These are phyloP conservation scores for Mucor saturninus DNA, from an alignment of 371 early-diverging fungal species.

Conservation along the genomic window DNA sequence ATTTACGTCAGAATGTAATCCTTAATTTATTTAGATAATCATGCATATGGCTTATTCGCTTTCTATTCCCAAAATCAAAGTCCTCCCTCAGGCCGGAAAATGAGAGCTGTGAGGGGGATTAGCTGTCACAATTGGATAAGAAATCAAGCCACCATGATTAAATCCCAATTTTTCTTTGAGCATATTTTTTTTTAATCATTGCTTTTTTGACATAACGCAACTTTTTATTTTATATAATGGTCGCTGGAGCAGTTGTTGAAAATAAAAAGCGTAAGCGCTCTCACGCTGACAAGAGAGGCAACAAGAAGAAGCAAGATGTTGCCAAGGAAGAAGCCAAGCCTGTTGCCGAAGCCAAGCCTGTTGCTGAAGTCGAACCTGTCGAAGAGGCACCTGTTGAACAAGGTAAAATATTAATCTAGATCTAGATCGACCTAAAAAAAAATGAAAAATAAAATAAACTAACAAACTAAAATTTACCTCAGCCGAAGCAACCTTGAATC, in stretches of 20 bases:
- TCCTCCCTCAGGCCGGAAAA: too few species aligned
- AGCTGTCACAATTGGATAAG: not conserved
- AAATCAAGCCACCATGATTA: slow-evolving; percentile 7
- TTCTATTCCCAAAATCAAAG: too few species aligned
- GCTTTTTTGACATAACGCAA: not conserved
- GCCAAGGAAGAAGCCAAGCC: slow-evolving; percentile 42
- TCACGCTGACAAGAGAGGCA: slow-evolving; percentile 31
- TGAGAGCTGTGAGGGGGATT: not conserved
- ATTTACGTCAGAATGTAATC: too few species aligned
- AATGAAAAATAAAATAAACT: not conserved
- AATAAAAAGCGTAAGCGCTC: slow-evolving; percentile 40
- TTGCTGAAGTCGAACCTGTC: slow-evolving; percentile 18
- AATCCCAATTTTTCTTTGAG: slow-evolving; percentile 3
- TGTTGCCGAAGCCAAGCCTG: slow-evolving; percentile 25
- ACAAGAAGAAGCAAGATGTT: slow-evolving; percentile 38
- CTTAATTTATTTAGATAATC: too few species aligned
- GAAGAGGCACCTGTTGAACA: slow-evolving; percentile 12
- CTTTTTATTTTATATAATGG: slow-evolving; percentile 9
- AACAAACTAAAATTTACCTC: not conserved
- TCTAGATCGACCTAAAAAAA: not conserved
- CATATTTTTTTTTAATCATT: slow-evolving; percentile 2
- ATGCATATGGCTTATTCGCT: too few species aligned
- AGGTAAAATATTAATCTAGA: slow-evolving; percentile 8
- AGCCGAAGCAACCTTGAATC: slow-evolving; percentile 45
- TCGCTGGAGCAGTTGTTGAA: slow-evolving; percentile 21